Evolutionary conservation across 2,329 filamentous ascomycete species (phyloP).

Genomic region (Colletotrichum orchidophilum): DNA sequence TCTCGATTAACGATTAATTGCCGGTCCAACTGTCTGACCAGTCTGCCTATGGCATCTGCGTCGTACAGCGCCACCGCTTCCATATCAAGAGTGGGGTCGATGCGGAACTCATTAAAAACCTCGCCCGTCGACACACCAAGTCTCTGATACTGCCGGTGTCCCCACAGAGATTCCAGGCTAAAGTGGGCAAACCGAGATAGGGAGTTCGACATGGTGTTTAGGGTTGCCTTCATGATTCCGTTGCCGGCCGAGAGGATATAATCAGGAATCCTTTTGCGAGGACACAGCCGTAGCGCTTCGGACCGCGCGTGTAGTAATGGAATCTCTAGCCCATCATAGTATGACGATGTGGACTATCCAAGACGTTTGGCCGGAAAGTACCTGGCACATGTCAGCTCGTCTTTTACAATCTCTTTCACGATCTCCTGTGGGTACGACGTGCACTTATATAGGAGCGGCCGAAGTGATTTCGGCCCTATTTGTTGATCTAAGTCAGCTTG

Average conservation of each 20-base stretch:
- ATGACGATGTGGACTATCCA: neutral
- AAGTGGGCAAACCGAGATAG: neutral
- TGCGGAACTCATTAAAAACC: neutral
- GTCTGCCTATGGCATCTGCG: neutral
- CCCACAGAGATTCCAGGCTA: neutral
- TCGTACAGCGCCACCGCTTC: neutral
- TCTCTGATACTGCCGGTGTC: neutral
- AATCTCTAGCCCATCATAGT: slow-evolving; percentile 2
- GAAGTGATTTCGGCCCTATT: neutral
- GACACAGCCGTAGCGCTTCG: neutral
- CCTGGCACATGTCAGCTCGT: neutral
- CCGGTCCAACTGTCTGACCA: neutral
- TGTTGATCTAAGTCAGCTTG: neutral
- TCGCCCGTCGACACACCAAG: neutral
- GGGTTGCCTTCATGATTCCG: neutral
- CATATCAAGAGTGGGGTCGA: neutral
- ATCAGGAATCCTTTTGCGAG: neutral
- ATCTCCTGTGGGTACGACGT: neutral
- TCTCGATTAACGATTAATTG: neutral
- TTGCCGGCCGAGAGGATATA: neutral
- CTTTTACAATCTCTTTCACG: too few relatives aligned
- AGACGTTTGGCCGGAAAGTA: neutral
- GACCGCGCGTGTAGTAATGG: neutral
- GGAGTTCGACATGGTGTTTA: neutral
- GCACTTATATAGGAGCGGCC: neutral